Conservation (phyloP, 768 basidiomycete species). For the Leccinum olivaceopallidum region DNA sequence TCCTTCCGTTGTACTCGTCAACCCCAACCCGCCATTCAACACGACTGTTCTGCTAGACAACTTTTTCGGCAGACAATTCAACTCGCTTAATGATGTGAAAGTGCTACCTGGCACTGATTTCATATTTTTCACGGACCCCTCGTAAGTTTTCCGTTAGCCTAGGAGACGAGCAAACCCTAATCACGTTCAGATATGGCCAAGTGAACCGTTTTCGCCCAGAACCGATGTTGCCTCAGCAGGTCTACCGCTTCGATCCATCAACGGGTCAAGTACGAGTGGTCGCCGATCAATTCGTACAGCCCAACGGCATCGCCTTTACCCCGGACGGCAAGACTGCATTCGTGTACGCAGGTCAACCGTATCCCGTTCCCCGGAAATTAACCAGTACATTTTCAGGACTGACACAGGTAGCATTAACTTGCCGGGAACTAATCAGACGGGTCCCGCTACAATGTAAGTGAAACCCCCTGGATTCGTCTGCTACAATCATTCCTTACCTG, state of each 20-base stretch:
- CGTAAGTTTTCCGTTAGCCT: constrained; percentile 40
- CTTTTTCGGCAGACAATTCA: constrained; percentile 79
- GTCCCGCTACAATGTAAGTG: constrained; percentile 69
- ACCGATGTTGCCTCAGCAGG: constrained; percentile 45
- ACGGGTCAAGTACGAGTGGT: constrained; percentile 68
- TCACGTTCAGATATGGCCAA: constrained; percentile 54
- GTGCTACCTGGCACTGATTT: constrained; percentile 64
- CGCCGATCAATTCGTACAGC: constrained; percentile 63
- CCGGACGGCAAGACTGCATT: background rate
- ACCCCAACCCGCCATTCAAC: constrained; percentile 64
- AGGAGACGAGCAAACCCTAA: background rate
- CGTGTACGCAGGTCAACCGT: background rate
- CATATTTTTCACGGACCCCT: constrained; percentile 74
- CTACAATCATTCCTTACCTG: background rate
- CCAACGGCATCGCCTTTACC: background rate
- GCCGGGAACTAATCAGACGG: constrained; percentile 51
- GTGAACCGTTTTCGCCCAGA: constrained; percentile 64
- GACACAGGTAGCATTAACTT: constrained; percentile 40
- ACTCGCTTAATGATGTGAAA: constrained; percentile 79
- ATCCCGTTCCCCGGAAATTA: constrained; percentile 3
- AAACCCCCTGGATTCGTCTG: background rate
- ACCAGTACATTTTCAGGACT: constrained; percentile 26
- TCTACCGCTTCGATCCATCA: constrained; percentile 46
- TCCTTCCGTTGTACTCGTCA: constrained; percentile 62
- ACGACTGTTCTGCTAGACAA: constrained; percentile 65